Conservation (phyloP, 176 grass and related monocot species). For the Cymbopogon citratus region DNA sequence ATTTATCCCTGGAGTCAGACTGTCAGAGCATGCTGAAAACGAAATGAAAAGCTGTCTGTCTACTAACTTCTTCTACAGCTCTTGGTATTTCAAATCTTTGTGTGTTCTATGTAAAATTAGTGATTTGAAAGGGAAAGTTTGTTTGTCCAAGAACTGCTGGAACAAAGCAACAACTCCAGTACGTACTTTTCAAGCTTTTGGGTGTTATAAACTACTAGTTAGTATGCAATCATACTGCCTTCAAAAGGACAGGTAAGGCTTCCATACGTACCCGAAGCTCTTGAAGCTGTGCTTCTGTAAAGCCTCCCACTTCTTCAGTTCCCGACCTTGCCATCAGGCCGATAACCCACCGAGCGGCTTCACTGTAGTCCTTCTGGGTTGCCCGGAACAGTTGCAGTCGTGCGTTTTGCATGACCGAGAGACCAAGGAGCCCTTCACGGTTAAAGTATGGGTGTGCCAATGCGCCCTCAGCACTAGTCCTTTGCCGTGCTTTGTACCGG, state of each 20-base stretch:
- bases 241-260: background rate
- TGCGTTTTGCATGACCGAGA: constrained; percentile 83
- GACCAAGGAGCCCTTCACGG: constrained; percentile 75
- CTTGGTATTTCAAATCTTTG: background rate
- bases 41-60: background rate
- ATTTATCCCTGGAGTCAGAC: background rate
- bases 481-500: constrained; percentile 76
- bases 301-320: constrained; percentile 76
- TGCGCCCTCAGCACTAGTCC: constrained; percentile 74
- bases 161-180: background rate
- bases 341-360: constrained; percentile 70
- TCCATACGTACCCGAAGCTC: constrained; percentile 59
- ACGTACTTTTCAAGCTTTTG: background rate
- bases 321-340: constrained; percentile 83
- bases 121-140: background rate
- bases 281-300: constrained; percentile 98
- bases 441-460: constrained; percentile 87
- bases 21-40: background rate
- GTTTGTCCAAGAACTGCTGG: background rate
- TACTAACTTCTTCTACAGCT: background rate
- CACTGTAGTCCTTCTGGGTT: constrained; percentile 92
- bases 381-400: constrained; percentile 74
- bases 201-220: background rate
- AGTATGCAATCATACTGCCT: background rate
- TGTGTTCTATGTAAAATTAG: background rate